A percentile compares a stretch with the other conserved stretches of the same genome.
These are phyloP conservation scores for Tetrastigma voinierianum DNA, from an alignment of 164 flowering plant genomes.

Conservation along the genomic window DNA sequence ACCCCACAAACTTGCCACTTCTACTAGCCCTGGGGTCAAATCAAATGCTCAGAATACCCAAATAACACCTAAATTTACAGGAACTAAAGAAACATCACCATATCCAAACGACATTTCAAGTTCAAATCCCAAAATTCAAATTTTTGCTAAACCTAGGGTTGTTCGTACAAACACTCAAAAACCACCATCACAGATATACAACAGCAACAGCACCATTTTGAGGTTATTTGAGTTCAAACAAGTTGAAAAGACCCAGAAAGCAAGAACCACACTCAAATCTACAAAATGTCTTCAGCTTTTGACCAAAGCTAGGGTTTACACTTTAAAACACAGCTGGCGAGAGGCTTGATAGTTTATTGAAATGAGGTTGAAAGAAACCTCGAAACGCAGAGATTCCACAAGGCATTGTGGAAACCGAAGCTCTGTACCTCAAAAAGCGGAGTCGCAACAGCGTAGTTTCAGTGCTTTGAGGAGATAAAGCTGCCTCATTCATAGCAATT, in stretches of 20 bases:
- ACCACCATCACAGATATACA: not conserved
- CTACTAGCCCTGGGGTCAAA: not conserved
- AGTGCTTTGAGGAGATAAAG: slow-evolving; percentile 12
- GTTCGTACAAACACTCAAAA: not conserved
- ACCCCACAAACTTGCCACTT: slow-evolving; percentile 1
- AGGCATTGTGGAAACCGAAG: slow-evolving; percentile 33
- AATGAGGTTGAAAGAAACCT: slow-evolving; percentile 19
- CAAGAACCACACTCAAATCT: not conserved
- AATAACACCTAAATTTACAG: not conserved
- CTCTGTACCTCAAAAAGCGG: slow-evolving; percentile 13
- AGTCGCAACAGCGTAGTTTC: slow-evolving; percentile 17
- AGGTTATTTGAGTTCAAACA: too few species aligned
- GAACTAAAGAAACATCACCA: slow-evolving; percentile 5
- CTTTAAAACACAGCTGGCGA: not conserved
- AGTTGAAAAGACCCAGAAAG: not conserved
- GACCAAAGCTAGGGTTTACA: slow-evolving; percentile 13
- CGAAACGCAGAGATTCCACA: slow-evolving; percentile 36
- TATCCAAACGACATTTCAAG: slow-evolving; percentile 4
- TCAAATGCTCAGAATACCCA: not conserved
- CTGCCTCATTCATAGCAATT: slow-evolving; percentile 27
- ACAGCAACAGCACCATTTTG: not conserved
- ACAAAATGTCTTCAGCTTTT: slow-evolving; percentile 6
- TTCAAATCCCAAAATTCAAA: slow-evolving; percentile 1
- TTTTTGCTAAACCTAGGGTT: too few species aligned
- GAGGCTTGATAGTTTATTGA: not conserved